Percentiles rank a stretch among this genome's conserved stretches.
These are phyloP conservation scores for Phytophthora boehmeriae DNA, from an alignment of 352 stramenopile species.

Conservation along the genomic window DNA sequence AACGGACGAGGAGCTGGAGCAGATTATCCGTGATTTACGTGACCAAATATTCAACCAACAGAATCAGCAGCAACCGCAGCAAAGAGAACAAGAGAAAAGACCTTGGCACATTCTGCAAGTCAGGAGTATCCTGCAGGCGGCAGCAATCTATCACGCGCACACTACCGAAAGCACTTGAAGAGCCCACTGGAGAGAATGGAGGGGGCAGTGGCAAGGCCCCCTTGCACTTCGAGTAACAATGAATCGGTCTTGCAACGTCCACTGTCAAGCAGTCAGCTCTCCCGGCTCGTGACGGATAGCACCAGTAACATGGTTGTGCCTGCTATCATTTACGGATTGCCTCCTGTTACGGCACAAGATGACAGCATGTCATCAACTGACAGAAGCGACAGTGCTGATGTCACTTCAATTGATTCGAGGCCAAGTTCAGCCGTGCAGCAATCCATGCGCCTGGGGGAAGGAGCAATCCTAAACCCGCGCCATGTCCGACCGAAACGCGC, in stretches of 20 bases:
- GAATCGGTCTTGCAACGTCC: constrained; percentile 25
- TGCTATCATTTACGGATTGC: constrained; percentile 25
- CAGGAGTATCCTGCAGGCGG: constrained; percentile 5
- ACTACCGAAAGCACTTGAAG: constrained; percentile 58
- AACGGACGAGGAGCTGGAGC: constrained; percentile 67
- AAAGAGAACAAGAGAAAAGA: not conserved
- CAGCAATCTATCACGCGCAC: constrained; percentile 9
- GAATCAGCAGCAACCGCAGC: constrained; percentile 12
- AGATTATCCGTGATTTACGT: constrained; percentile 68
- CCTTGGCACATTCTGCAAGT: not conserved
- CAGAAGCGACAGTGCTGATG: not conserved
- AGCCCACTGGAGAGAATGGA: constrained; percentile 65
- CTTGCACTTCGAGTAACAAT: constrained; percentile 7
- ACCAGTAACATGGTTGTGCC: constrained; percentile 26
- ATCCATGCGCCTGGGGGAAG: constrained; percentile 5
- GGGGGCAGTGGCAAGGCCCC: constrained; percentile 4
- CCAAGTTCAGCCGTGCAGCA: constrained; percentile 4
- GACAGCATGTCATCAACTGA: not conserved
- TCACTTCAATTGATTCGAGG: constrained; percentile 10
- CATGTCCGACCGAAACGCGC: constrained; percentile 4
- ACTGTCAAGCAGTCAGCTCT: constrained; percentile 23
- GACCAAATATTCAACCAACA: constrained; percentile 60
- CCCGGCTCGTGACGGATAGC: constrained; percentile 22
- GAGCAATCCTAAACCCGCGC: constrained; percentile 22
- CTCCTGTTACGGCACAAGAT: not conserved